Evolutionary conservation across 257 asterid genomes (phyloP), one percentile per base, ranked within the genome.

Genomic region (Ehretia macrophylla): DNA sequence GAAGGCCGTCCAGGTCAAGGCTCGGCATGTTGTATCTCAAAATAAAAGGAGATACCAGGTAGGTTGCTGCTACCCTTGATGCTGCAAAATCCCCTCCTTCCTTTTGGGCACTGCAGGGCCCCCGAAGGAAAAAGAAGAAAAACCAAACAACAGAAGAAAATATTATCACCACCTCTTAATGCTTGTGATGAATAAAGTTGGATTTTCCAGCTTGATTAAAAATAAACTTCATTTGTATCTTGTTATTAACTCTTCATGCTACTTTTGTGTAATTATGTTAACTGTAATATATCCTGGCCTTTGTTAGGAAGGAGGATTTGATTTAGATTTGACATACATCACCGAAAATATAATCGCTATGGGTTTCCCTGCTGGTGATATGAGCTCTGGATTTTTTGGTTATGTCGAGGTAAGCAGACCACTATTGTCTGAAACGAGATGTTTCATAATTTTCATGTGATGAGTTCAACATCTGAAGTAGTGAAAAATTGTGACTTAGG

Each of bases 281-380:
- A 57, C 19, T 14, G 16, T 73, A 66, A 62, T 55, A 70, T 49
- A 14, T 35, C 37, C 57, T 57, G 59, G 16, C 66, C 61, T 49
- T 65, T 47, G 65, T n/a, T 61, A 93, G 99, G 99, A 93, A 73
- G 99, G 96, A 71, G 99, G 96, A 70, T 93, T 93, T 72, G 97
- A 93, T 77, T 81, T 93, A 46, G 99, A 93, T 77, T 85, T 93
- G 96, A 89, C 99, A 54, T 93, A 93, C 83, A 87, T 93, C 83
- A 93, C 97, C n/a, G 97, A 93, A 85, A 93, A 93, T 81, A 85
- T 93, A 67, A 93, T 93, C 67, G 99, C 99, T 39, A 93, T 93
- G 99, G 99, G 99, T 56, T 93, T 93, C 72, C 97, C 99, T 59
- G 97, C 99, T 69, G 99, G 99, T 75, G 97, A 89, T 68, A 85